These are phyloP conservation scores for Misopates orontium DNA, from an alignment of 257 asterid species.

Conservation along the genomic window DNA sequence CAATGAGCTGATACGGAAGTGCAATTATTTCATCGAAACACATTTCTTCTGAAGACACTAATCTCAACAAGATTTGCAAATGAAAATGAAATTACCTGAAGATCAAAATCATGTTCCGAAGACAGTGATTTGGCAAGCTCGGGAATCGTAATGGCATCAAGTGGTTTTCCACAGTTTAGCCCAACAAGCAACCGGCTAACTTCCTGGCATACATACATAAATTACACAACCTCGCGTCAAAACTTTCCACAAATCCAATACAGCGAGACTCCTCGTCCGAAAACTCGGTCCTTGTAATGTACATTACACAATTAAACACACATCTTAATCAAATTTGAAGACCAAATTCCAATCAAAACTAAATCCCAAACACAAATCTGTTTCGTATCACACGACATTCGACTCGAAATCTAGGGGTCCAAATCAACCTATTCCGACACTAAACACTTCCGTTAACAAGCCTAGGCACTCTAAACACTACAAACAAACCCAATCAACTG, in stretches of 20 bases:
- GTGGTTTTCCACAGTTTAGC: slow-evolving; percentile 72
- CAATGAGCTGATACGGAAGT: too few relatives aligned
- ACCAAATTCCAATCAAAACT: not conserved
- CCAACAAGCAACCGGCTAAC: slow-evolving; percentile 78
- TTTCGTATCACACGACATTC: not conserved
- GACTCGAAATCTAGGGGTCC: not conserved
- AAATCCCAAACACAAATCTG: not conserved
- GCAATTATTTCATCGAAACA: not conserved
- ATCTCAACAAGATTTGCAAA: not conserved
- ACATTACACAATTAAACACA: not conserved
- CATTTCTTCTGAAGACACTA: not conserved
- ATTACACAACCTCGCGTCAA: not conserved
- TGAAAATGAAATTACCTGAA: slow-evolving; percentile 52
- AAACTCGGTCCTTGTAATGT: not conserved
- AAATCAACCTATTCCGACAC: too few relatives aligned
- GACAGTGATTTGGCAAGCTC: slow-evolving; percentile 64
- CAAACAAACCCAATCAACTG: too few relatives aligned
- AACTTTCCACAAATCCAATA: not conserved
- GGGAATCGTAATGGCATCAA: slow-evolving; percentile 48
- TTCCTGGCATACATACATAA: slow-evolving; percentile 48
- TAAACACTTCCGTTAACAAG: too few relatives aligned
- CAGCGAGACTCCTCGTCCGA: not conserved
- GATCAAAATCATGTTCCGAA: slow-evolving; percentile 69
- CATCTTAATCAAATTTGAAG: not conserved
- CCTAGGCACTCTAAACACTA: too few relatives aligned